Evolutionary conservation across 2,329 filamentous ascomycete species (phyloP).

Genomic region (Sclerotinia borealis): DNA sequence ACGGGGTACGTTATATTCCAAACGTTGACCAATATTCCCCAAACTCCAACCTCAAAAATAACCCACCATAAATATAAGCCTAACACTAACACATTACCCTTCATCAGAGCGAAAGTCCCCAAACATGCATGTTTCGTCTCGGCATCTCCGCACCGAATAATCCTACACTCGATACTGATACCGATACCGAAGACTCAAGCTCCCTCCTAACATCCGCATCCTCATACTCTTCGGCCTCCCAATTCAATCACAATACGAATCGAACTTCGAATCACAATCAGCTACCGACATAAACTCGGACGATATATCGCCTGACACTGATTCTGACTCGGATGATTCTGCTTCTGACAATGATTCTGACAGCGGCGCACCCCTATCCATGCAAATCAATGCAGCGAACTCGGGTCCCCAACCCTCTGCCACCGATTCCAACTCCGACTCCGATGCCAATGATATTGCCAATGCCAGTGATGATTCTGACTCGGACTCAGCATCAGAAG

Average conservation of each 20-base stretch:
- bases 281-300: background rate
- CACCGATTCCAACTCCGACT: background rate
- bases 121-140: background rate
- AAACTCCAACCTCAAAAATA: no score
- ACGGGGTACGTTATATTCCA: constrained; percentile 11
- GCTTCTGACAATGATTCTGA: background rate
- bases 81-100: background rate
- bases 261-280: background rate
- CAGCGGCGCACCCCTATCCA: background rate
- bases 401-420: background rate
- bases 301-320: background rate
- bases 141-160: background rate
- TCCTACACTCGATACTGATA: background rate
- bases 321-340: background rate
- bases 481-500: background rate
- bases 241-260: background rate
- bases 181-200: background rate
- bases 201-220: background rate
- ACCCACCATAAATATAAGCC: background rate
- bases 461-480: no score
- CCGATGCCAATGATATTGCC: no score
- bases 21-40: background rate
- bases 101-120: background rate
- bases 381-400: background rate
- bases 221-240: background rate